Base-by-base conservation (phyloP, 2,329 filamentous ascomycete species). In the Sclerotinia glacialis region DNA sequence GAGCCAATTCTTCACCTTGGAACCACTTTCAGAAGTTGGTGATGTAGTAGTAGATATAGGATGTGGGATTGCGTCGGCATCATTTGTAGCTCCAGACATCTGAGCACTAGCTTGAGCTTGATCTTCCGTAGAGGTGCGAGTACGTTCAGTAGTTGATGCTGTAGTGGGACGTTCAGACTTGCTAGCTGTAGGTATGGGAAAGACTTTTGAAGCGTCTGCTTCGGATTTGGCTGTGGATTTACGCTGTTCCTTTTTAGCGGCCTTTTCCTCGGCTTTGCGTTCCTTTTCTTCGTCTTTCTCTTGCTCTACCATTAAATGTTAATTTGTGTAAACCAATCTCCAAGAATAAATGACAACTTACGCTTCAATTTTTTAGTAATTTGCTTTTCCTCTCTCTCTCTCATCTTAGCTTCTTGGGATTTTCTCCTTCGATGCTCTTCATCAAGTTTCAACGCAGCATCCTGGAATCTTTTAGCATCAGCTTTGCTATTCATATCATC, bases 401-500 rank as follows among this genome's bases (percentile, higher is more conserved):
- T 79, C 63, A 84, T 80, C 71, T 86, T 87, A 71, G 86, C 83
- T 56, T 78, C 80, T 56, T 81, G 81, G 59, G 85, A 83, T 60
- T 87, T 82, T 64, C 87, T 83, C 74, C 88, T 83, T 72, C 85
- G 83, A 69, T 87, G 82, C 67, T 92, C 87, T 68, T 86, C 81
- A 68, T 92, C 89, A 23, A 87, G 76, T 52, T 84, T 83, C 14
- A 85, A 78, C 70, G 88, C 85, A 56, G 87, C 82, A 68, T 90
- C 83, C 67, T 88, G 83, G 59, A 89, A 90, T 49, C 86, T 83
- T 75, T 92, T 88, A 69, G 83, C 83, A 74, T 93, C 89, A 0
- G 91, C 91, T 74, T 88, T 91, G 62, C 91, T 88, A 64, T 89
- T 88, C 69, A 97, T 95, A 70, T 96, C 91, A 71, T 97, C 89